Evolutionary conservation across 2,329 filamentous ascomycete genomes (phyloP), one percentile per base, ranked within the genome.

Genomic region (Metarhizium humberi): DNA sequence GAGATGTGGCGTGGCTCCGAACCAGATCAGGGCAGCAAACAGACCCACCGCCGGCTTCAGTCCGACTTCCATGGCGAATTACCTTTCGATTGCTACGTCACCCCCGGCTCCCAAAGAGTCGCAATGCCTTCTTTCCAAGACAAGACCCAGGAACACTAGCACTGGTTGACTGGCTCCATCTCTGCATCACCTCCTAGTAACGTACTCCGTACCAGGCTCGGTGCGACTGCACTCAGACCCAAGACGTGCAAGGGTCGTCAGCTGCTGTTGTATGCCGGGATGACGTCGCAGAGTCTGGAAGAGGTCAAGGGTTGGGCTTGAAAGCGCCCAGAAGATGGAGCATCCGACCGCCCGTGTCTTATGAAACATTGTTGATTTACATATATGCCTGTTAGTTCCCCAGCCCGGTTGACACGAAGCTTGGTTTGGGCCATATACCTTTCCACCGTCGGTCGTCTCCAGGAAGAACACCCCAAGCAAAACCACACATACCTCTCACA

Each of bases 321-420:
- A 18, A 16, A 2, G 20, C n/a, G 10, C 20, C 4, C 45, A 48
- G 32, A 48, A 29, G n/a, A 48, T 13, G 45, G 25, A 48, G 4
- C 11, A 16, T 57, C 54, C 56, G 51, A 52, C 50, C 56, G 54
- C 53, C 29, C 25, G 14, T 48, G 45, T n/a, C 45, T 5, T 30
- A 8, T 48, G 45, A 48, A 42, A 47, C 54, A 52, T 18, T 8
- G 20, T 45, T 34, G 53, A 54, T 46, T 57, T 57, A 57, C 13
- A 36, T 8, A 14, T 57, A 57, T 55, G 49, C 49, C 54, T 48
- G 47, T 49, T 13, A 34, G 50, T 42, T 57, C 34, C 55, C 55
- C 42, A 25, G 16, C 42, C 16, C 2, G 16, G 20, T 25, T 45
- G 42, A 45, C 7, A 25, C n/a, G n/a, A 8, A 20, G 5, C 38